These are phyloP conservation scores for Marsdenia floribunda DNA, from an alignment of 257 asterid genomes.

Conservation along the genomic window DNA sequence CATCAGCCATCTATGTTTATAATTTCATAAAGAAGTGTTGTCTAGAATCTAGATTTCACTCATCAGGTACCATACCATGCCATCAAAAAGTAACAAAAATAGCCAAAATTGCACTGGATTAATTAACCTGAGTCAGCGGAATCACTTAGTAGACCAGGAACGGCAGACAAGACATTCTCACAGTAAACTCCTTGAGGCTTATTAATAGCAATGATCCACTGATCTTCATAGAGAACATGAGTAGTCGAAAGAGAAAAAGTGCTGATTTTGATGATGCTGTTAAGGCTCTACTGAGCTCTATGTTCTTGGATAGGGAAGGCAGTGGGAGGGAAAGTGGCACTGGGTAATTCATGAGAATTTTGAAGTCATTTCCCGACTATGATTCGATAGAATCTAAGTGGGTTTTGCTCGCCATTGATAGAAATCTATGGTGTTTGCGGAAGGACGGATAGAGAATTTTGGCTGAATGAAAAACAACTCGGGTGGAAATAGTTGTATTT, in stretches of 20 bases:
- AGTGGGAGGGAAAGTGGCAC: slow-evolving; percentile 71
- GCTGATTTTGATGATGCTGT: slow-evolving; percentile 76
- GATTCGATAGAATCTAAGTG: slow-evolving; percentile 20
- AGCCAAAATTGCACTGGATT: background rate
- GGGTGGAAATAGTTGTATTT: background rate
- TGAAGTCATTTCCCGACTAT: slow-evolving; percentile 15
- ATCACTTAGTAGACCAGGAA: slow-evolving; percentile 36
- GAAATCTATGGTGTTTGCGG: slow-evolving; percentile 21
- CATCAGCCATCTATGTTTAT: background rate
- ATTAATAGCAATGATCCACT: slow-evolving; percentile 82
- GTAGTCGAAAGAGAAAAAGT: slow-evolving; percentile 50
- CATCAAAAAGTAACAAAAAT: background rate
- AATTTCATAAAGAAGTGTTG: background rate
- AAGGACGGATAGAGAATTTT: slow-evolving; percentile 6
- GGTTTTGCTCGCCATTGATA: slow-evolving; percentile 46
- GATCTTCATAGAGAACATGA: slow-evolving; percentile 76
- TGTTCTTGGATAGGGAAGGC: slow-evolving; percentile 56
- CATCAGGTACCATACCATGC: background rate
- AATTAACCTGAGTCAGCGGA: slow-evolving; percentile 37
- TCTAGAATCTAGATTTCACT: background rate
- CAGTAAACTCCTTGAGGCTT: slow-evolving; percentile 88
- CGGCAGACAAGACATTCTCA: slow-evolving; percentile 58
- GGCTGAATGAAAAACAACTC: background rate
- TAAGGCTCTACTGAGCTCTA: slow-evolving; percentile 72
- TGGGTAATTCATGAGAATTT: slow-evolving; percentile 39